phyloP scores from a whole-genome alignment of 768 basidiomycete genomes.

The Kockovaella imperatae region DNA sequence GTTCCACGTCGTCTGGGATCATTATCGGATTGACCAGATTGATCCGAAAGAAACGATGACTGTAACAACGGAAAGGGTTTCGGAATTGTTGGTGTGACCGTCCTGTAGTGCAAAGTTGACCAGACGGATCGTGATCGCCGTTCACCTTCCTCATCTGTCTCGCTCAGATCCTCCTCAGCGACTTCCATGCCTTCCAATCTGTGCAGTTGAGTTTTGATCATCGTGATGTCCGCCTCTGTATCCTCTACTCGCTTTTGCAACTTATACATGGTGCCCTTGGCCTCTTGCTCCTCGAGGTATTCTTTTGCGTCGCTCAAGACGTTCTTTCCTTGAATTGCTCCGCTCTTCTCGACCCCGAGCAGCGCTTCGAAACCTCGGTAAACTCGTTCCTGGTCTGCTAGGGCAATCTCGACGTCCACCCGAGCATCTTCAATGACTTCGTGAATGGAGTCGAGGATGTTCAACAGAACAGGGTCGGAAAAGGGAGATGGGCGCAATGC shows the following conservation, averaged over 20 bases:
- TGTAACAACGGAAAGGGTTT: not conserved
- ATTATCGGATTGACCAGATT: no score
- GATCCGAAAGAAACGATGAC: no score
- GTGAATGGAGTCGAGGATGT: conserved; percentile 37
- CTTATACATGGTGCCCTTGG: conserved; percentile 7
- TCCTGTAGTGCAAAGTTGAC: conserved; percentile 13
- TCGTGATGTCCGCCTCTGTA: conserved; percentile 35
- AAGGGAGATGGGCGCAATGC: conserved; percentile 10
- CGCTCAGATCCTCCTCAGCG: not conserved
- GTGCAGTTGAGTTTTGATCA: conserved; percentile 30
- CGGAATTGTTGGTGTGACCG: conserved; percentile 2
- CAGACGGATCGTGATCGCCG: conserved; percentile 2
- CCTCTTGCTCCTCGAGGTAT: conserved; percentile 14
- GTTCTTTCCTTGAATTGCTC: conserved; percentile 9
- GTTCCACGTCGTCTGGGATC: not conserved
- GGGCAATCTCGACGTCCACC: conserved; percentile 43
- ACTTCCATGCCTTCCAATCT: conserved; percentile 22
- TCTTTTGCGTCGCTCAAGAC: conserved; percentile 28
- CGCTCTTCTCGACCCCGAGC: conserved; percentile 25
- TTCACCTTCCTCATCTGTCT: not conserved
- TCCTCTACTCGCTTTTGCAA: conserved; percentile 27
- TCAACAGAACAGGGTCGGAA: conserved; percentile 20
- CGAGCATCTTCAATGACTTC: conserved; percentile 45
- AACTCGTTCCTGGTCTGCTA: conserved; percentile 42
- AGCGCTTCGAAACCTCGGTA: conserved; percentile 40